These are phyloP conservation scores for Ogataea kodamae DNA, from an alignment of 805 yeast species.

Conservation along the genomic window DNA sequence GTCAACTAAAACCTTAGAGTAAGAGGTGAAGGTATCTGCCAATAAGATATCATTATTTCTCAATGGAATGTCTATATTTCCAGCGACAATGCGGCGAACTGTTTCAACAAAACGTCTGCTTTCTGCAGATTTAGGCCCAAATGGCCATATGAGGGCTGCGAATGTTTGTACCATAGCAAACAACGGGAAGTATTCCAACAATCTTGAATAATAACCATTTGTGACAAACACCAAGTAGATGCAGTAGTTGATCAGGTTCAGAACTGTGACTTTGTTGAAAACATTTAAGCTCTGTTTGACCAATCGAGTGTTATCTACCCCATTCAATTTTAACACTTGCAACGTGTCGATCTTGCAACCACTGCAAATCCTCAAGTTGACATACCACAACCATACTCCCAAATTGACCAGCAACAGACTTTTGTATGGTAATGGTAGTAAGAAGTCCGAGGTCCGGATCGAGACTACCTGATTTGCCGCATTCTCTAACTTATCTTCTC, in stretches of 20 bases:
- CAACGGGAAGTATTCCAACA: constrained; percentile 37
- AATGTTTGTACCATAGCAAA: constrained; percentile 36
- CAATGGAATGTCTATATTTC: constrained; percentile 55
- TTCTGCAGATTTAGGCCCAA: constrained; percentile 24
- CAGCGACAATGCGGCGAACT: constrained; percentile 49
- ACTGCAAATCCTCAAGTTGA: constrained; percentile 39
- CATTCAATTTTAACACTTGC: constrained; percentile 36
- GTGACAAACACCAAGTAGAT: constrained; percentile 28
- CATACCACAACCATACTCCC: constrained; percentile 54
- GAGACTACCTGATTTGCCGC: constrained; percentile 1
- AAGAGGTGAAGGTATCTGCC: constrained; percentile 83
- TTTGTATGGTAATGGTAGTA: constrained; percentile 49
- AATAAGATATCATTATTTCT: constrained; percentile 78
- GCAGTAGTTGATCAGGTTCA: constrained; percentile 28
- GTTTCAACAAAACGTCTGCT: constrained; percentile 48
- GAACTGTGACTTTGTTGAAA: constrained; percentile 21
- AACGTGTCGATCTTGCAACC: constrained; percentile 42
- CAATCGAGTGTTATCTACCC: constrained; percentile 23
- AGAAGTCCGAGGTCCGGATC: constrained; percentile 28
- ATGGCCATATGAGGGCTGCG: constrained; percentile 35
- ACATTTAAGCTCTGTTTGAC: constrained; percentile 16
- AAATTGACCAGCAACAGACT: constrained; percentile 45
- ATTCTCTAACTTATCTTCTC: constrained; percentile 5
- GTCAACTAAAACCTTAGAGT: constrained; percentile 73
- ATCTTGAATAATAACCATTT: constrained; percentile 24